phyloP scores from a whole-genome alignment of 1,284 basidiomycete species.

The Malassezia dermatis region DNA sequence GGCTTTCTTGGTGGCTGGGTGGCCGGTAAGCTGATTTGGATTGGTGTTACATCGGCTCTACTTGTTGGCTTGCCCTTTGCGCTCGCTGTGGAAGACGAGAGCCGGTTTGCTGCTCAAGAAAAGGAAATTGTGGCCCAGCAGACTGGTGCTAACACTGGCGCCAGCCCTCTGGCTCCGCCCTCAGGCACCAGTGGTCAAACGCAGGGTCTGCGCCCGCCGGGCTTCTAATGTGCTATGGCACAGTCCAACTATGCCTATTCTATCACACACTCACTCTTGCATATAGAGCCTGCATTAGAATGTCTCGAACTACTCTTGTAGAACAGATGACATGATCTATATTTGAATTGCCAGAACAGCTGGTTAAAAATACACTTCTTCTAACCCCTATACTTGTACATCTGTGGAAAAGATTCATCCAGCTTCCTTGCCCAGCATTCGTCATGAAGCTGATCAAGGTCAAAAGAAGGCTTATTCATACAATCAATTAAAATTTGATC shows the following conservation, averaged over 20 bases:
- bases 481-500: not conserved
- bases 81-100: conserved; percentile 86
- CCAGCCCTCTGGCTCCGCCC: conserved; percentile 10
- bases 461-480: not conserved
- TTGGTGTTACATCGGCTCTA: conserved; percentile 82
- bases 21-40: conserved; percentile 81
- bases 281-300: not conserved
- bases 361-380: conserved; percentile 1
- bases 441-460: not conserved
- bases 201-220: conserved; percentile 34
- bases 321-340: not conserved
- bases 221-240: conserved; percentile 24
- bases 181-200: conserved; percentile 19
- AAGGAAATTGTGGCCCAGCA: conserved; percentile 87
- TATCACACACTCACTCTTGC: not conserved
- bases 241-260: not conserved
- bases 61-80: conserved; percentile 86
- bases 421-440: not conserved
- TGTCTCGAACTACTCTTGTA: not conserved
- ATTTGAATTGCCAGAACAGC: not conserved
- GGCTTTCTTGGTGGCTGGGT: conserved; percentile 58
- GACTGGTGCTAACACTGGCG: conserved; percentile 64
- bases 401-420: not conserved
- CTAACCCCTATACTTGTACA: conserved; percentile 4
- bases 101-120: conserved; percentile 85